Conservation (phyloP, 225 moss, liverwort and hornwort species). For the Climacium dendroides region DNA sequence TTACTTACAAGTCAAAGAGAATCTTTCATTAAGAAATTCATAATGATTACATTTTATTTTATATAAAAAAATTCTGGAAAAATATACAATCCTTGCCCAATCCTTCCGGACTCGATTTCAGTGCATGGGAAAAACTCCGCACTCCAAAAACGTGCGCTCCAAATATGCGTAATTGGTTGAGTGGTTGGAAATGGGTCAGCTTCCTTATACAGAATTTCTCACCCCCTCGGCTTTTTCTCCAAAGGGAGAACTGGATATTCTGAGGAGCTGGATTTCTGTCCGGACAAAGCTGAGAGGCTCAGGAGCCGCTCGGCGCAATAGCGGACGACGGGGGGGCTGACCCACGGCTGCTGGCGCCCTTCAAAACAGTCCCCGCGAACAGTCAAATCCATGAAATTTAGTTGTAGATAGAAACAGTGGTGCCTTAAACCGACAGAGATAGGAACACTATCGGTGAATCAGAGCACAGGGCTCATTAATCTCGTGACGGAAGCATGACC, state of each 20-base stretch:
- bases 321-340: background rate
- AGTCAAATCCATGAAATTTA: background rate
- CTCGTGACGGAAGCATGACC: background rate
- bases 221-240: too few relatives aligned
- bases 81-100: too few relatives aligned
- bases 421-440: background rate
- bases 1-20: too few relatives aligned
- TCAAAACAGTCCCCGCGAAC: background rate
- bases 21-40: too few relatives aligned
- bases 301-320: background rate
- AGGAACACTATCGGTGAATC: background rate
- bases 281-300: background rate
- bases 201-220: too few relatives aligned
- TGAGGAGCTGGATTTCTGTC: background rate
- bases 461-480: background rate
- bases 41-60: too few relatives aligned
- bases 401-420: background rate
- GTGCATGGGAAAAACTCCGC: too few relatives aligned
- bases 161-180: too few relatives aligned
- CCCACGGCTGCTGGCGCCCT: background rate
- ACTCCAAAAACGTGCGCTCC: too few relatives aligned
- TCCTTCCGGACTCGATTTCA: too few relatives aligned
- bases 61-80: too few relatives aligned
- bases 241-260: background rate
- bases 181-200: too few relatives aligned